Evolutionary conservation across 2,329 filamentous ascomycete genomes (phyloP), one percentile per base, ranked within the genome.

Genomic region (Penicillium brasilianum): DNA sequence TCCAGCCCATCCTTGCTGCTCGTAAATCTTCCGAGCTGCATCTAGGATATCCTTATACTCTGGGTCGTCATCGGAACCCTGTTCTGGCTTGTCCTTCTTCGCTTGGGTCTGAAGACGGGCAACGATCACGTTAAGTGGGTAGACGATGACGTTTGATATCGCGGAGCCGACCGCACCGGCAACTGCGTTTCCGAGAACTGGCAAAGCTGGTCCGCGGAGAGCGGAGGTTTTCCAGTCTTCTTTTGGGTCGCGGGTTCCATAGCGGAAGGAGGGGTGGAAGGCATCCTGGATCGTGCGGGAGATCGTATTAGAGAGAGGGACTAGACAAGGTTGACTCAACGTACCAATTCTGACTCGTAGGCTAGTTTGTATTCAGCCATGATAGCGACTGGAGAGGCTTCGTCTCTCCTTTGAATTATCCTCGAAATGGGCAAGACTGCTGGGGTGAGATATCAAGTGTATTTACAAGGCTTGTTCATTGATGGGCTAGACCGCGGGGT

Each of bases 71-170:
- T 80, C 79, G 72, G 92, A 89, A 59, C 87, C 82, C 16, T 76
- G 77, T 20, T 76, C 73, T 10, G 71, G 56, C 20, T 66, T 64
- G 85, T 86, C 43, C 84, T 84, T 78, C 44, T 66, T 68, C 20
- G 64, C 66, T 57, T 95, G 91, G 3, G 92, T 90, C 77, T 96
- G 92, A 50, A 96, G 84, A 30, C 92, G 87, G 28, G 92, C 93
- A 58, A 92, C 89, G 64, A 95, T 87, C 46, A 96, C 85, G 70
- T 92, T 90, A 59, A 96, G 84, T 1, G 93, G 93, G 73, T 96
- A 96, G 6, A 91, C 88, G 57, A 88, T 78, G 50, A 92, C 83
- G 69, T 93, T 94, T 11, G 92, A 91, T 61, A 94, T 84, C 16
- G 91, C 90, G 0, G 91, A 90, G 37, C 92, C 92, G 0, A 88